These are phyloP conservation scores for Teunomyces aglyptinius DNA, from an alignment of 805 yeast species.

Conservation along the genomic window DNA sequence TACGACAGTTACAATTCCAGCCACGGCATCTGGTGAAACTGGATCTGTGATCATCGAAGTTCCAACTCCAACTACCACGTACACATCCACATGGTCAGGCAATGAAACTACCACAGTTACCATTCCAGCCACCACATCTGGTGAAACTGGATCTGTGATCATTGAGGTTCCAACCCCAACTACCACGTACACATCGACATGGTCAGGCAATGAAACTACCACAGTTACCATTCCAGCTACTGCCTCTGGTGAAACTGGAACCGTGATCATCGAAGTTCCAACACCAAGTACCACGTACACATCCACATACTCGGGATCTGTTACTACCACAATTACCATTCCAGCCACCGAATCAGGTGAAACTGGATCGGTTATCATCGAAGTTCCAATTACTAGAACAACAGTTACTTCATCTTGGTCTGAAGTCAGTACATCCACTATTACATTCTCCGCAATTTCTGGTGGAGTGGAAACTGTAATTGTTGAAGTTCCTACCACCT, in stretches of 20 bases:
- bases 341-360: conserved; percentile 6
- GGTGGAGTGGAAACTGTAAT: not conserved
- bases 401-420: conserved; percentile 11
- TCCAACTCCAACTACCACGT: conserved; percentile 12
- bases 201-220: conserved; percentile 12
- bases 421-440: conserved; percentile 10
- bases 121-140: conserved; percentile 1
- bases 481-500: not conserved
- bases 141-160: conserved; percentile 9
- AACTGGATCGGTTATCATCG: conserved; percentile 12
- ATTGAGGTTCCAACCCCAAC: conserved; percentile 14
- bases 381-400: conserved; percentile 10
- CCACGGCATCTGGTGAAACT: conserved; percentile 9
- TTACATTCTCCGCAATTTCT: conserved; percentile 1
- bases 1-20: conserved; percentile 5
- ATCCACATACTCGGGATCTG: not conserved
- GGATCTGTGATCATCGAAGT: conserved; percentile 11
- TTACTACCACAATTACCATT: not conserved
- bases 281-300: not conserved
- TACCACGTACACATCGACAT: conserved; percentile 8
- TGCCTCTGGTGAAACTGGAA: not conserved
- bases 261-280: no score
- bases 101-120: conserved; percentile 10
- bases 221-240: conserved; percentile 9
- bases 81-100: conserved; percentile 14